These are phyloP conservation scores for Suhomyces yuchorum DNA, from an alignment of 1,139 yeast species.

Conservation along the genomic window DNA sequence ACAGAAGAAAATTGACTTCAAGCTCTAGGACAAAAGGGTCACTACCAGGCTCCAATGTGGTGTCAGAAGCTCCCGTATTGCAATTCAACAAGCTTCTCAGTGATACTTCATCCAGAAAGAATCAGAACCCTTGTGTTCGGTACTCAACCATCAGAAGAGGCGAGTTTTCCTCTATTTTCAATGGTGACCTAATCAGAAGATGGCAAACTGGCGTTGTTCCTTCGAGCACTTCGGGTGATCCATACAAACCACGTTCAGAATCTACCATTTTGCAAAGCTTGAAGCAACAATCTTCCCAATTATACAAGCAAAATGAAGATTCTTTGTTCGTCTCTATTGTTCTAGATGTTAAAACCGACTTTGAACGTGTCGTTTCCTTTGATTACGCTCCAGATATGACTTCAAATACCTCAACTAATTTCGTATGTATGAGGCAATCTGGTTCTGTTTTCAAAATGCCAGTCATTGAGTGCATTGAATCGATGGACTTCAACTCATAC, in stretches of 20 bases:
- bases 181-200: constrained; percentile 75
- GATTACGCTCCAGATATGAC: constrained; percentile 69
- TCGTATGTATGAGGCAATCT: constrained; percentile 86
- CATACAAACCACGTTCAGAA: constrained; percentile 9
- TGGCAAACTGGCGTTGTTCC: constrained; percentile 76
- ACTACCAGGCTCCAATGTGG: constrained; percentile 23
- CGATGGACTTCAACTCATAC: constrained; percentile 65
- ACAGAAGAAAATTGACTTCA: constrained; percentile 62
- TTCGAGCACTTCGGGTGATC: constrained; percentile 21
- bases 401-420: constrained; percentile 50
- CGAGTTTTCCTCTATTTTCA: constrained; percentile 79
- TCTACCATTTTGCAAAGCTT: constrained; percentile 27
- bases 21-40: constrained; percentile 19
- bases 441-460: constrained; percentile 86
- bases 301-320: constrained; percentile 46
- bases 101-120: constrained; percentile 62
- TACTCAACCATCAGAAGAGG: constrained; percentile 69
- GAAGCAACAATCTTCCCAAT: constrained; percentile 38
- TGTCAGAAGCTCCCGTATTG: constrained; percentile 60
- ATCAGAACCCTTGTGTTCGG: constrained; percentile 65
- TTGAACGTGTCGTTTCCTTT: constrained; percentile 80
- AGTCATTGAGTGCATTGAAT: constrained; percentile 66
- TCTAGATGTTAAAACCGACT: constrained; percentile 72
- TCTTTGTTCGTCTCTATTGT: constrained; percentile 76
- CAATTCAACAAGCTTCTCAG: constrained; percentile 67